A percentile compares a stretch with the other conserved stretches of the same genome.
These are phyloP conservation scores for Amaranthus palmeri DNA, from an alignment of 148 eudicot species.

Conservation along the genomic window DNA sequence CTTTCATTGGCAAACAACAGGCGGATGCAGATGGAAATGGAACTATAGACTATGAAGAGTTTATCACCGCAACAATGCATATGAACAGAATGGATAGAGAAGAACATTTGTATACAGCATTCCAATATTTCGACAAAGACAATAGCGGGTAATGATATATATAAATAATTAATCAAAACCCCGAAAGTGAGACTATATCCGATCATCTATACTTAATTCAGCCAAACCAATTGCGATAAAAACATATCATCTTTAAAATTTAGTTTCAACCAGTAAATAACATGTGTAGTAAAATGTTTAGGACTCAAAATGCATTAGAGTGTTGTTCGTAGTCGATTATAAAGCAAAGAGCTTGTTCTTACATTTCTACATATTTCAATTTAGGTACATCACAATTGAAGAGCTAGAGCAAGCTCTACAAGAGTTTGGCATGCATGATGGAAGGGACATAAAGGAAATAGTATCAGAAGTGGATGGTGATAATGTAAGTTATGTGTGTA, in stretches of 20 bases:
- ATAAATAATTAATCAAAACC: too few relatives aligned
- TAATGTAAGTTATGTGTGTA: constrained; percentile 43
- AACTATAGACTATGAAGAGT: constrained; percentile 92
- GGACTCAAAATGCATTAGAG: too few relatives aligned
- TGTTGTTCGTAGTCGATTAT: too few relatives aligned
- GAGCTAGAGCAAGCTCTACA: constrained; percentile 89
- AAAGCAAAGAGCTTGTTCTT: too few relatives aligned
- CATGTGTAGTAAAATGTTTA: too few relatives aligned
- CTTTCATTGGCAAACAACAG: constrained; percentile 33
- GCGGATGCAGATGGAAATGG: constrained; percentile 99
- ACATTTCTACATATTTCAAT: too few relatives aligned
- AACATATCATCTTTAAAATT: too few relatives aligned
- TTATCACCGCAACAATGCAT: constrained; percentile 98
- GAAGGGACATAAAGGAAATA: constrained; percentile 77
- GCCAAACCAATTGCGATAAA: too few relatives aligned
- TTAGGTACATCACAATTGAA: constrained; percentile 80
- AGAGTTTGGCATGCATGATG: constrained; percentile 76
- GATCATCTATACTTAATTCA: too few relatives aligned
- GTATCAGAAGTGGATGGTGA: constrained; percentile 83
- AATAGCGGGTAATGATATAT: constrained; percentile 68
- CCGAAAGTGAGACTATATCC: too few relatives aligned
- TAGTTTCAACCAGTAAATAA: too few relatives aligned
- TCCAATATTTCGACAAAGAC: constrained; percentile 95
- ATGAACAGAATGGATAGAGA: constrained; percentile 96
- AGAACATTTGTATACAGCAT: constrained; percentile 95